These are phyloP conservation scores for Termitomyces sp. DNA, from an alignment of 768 basidiomycete species.

Conservation along the genomic window DNA sequence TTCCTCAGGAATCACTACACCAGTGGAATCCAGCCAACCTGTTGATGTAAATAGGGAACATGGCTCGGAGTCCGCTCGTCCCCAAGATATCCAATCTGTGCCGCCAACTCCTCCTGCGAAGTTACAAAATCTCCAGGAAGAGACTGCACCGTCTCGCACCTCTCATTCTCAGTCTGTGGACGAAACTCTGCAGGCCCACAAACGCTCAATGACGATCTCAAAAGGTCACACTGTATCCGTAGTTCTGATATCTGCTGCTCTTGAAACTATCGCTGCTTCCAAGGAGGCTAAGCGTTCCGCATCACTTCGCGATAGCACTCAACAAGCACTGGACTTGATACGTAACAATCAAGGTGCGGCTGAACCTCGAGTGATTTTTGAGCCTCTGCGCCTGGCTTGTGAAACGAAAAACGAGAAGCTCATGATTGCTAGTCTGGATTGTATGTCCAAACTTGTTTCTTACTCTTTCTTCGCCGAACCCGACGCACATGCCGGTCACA, in stretches of 20 bases:
- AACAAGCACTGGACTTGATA: conserved; percentile 79
- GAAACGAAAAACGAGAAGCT: conserved; percentile 92
- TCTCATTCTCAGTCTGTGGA: conserved; percentile 1
- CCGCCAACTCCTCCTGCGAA: conserved; percentile 16
- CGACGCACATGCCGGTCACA: conserved; percentile 31
- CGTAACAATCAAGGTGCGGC: conserved; percentile 72
- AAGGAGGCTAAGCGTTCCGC: conserved; percentile 83
- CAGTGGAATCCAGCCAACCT: not conserved
- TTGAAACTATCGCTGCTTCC: conserved; percentile 83
- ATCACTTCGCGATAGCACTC: conserved; percentile 80
- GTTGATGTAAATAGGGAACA: not conserved
- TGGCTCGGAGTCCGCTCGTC: not conserved
- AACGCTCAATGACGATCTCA: conserved; percentile 58
- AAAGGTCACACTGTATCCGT: conserved; percentile 73
- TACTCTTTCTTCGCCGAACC: conserved; percentile 93
- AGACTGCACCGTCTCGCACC: not conserved
- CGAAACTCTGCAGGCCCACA: conserved; percentile 29
- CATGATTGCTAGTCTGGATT: conserved; percentile 95
- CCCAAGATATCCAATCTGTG: not conserved
- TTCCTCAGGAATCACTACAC: not conserved
- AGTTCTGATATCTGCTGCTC: conserved; percentile 77
- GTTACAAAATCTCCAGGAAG: conserved; percentile 1
- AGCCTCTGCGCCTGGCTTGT: conserved; percentile 94
- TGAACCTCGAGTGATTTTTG: conserved; percentile 84
- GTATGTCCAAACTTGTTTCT: conserved; percentile 95